Percentiles rank a stretch among this genome's conserved stretches.
These are phyloP conservation scores for Byssothecium circinans DNA, from an alignment of 2,329 filamentous ascomycete species.

Conservation along the genomic window DNA sequence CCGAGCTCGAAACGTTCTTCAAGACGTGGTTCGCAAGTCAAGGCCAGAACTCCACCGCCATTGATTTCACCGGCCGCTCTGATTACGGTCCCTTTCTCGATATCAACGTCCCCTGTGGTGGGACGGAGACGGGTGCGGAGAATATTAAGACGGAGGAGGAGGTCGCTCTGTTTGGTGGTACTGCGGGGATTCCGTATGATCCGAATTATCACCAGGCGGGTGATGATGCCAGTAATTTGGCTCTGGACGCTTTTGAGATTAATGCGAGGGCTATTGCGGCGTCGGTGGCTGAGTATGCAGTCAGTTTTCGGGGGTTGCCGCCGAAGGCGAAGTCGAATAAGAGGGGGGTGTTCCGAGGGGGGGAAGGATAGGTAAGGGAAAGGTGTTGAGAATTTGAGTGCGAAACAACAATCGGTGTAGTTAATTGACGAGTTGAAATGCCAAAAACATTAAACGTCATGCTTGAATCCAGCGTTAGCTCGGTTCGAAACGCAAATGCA, in stretches of 20 bases:
- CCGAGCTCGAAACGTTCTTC: conserved; percentile 37
- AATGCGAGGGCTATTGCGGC: conserved; percentile 39
- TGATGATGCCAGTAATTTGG: conserved; percentile 41
- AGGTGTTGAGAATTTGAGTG: not conserved
- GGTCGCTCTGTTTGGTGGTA: conserved; percentile 38
- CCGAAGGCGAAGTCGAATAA: conserved; percentile 8
- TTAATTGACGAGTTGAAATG: too few species aligned
- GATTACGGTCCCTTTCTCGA: conserved; percentile 45
- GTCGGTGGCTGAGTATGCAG: conserved; percentile 37
- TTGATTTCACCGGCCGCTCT: conserved; percentile 42
- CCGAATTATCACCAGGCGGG: conserved; percentile 42
- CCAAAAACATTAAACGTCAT: too few species aligned
- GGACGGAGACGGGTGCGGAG: conserved; percentile 44
- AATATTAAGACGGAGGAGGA: conserved; percentile 43
- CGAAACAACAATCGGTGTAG: not conserved
- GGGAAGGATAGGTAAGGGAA: not conserved
- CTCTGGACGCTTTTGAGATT: conserved; percentile 34
- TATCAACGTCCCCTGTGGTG: conserved; percentile 39
- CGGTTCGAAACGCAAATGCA: too few species aligned
- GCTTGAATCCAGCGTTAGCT: too few species aligned
- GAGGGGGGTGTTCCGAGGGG: not conserved
- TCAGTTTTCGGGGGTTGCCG: conserved; percentile 25
- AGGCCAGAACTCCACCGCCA: conserved; percentile 33
- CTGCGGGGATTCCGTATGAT: conserved; percentile 33
- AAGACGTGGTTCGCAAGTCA: conserved; percentile 33